Evolutionary conservation across 2,329 filamentous ascomycete genomes (phyloP).

Genomic region (Claviceps maximensis): DNA sequence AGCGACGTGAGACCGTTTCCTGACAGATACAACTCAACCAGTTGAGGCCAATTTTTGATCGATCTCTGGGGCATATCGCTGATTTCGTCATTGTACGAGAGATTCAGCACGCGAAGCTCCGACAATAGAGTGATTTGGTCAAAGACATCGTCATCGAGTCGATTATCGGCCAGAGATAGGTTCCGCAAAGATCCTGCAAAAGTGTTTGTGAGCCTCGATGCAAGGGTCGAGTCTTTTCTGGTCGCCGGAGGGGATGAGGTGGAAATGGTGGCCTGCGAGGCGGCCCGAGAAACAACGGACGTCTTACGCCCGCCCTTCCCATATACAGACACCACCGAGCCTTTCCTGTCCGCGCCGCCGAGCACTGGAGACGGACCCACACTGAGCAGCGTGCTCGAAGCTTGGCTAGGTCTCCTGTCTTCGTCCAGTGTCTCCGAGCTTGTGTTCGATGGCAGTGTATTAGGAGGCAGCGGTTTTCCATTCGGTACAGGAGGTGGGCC

Average conservation of each 20-base stretch:
- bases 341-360: slow-evolving; percentile 53
- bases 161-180: slow-evolving; percentile 83
- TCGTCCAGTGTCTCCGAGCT: slow-evolving; percentile 68
- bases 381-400: slow-evolving; percentile 62
- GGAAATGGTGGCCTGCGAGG: slow-evolving; percentile 31
- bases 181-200: slow-evolving; percentile 79
- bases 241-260: slow-evolving; percentile 36
- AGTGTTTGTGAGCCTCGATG: slow-evolving; percentile 66
- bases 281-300: slow-evolving; percentile 60
- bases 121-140: slow-evolving; percentile 73
- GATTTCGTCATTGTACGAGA: slow-evolving; percentile 82
- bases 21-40: slow-evolving; percentile 86
- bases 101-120: slow-evolving; percentile 77
- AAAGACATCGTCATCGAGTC: slow-evolving; percentile 88
- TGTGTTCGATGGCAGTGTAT: slow-evolving; percentile 43
- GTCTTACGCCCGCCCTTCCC: slow-evolving; percentile 72
- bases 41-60: slow-evolving; percentile 76
- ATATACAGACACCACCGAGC: slow-evolving; percentile 70
- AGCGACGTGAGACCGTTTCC: slow-evolving; percentile 87
- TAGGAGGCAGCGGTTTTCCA: slow-evolving; percentile 27
- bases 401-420: slow-evolving; percentile 67
- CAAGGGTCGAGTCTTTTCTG: slow-evolving; percentile 83
- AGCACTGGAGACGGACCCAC: slow-evolving; percentile 60
- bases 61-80: slow-evolving; percentile 84
- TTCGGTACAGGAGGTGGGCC: slow-evolving; percentile 22